Evolutionary conservation across 2,329 filamentous ascomycete genomes (phyloP).

Genomic region (Pleoardoris graminearum): DNA sequence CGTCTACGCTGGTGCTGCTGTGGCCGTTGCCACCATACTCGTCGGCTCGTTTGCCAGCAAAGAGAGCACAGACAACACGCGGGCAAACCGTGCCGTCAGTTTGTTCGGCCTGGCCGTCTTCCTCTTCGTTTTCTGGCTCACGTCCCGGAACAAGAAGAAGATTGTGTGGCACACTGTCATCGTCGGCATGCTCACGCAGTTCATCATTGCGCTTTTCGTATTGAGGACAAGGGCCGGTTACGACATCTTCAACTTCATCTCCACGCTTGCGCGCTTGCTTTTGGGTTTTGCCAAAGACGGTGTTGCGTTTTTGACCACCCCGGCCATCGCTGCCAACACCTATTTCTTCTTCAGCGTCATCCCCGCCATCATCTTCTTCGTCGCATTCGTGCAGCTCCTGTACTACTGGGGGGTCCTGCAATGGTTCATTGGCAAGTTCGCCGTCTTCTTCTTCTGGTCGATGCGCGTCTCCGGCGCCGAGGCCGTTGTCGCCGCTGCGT

Average conservation of each 20-base stretch:
- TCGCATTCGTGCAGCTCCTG: slow-evolving; percentile 83
- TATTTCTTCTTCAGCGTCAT: slow-evolving; percentile 81
- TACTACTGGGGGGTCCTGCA: slow-evolving; percentile 81
- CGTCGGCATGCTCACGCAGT: slow-evolving; percentile 85
- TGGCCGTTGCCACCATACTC: slow-evolving; percentile 73
- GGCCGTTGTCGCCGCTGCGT: slow-evolving; percentile 90
- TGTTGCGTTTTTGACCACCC: slow-evolving; percentile 70
- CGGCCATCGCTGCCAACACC: slow-evolving; percentile 34
- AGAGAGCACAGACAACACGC: slow-evolving; percentile 75
- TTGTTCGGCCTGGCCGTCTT: slow-evolving; percentile 77
- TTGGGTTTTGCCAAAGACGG: slow-evolving; percentile 77
- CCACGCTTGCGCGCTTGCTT: slow-evolving; percentile 70
- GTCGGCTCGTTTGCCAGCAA: slow-evolving; percentile 74
- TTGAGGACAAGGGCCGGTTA: slow-evolving; percentile 76
- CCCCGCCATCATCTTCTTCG: slow-evolving; percentile 96
- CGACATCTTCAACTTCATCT: slow-evolving; percentile 91
- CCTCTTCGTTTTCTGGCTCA: slow-evolving; percentile 67
- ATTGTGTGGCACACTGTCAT: slow-evolving; percentile 64
- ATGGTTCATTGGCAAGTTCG: slow-evolving; percentile 88
- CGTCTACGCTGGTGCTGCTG: slow-evolving; percentile 62
- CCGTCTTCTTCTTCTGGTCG: slow-evolving; percentile 87
- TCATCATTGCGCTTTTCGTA: slow-evolving; percentile 86
- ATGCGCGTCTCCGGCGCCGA: slow-evolving; percentile 87
- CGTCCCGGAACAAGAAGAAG: slow-evolving; percentile 69
- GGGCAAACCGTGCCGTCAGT: slow-evolving; percentile 77